phyloP scores from a whole-genome alignment of 768 basidiomycete species.

The Tricholoma sp. region DNA sequence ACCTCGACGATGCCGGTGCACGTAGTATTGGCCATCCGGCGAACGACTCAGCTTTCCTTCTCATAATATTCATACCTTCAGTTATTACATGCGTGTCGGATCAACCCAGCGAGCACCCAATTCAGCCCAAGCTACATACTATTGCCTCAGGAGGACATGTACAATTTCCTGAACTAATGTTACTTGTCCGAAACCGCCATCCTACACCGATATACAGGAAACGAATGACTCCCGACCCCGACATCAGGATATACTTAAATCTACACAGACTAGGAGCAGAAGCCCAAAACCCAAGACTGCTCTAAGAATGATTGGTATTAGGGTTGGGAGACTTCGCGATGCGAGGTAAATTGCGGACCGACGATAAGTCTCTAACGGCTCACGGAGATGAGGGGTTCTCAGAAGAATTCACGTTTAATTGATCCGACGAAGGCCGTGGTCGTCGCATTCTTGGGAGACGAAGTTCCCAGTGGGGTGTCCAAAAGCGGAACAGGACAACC shows the following conservation, averaged over 20 bases:
- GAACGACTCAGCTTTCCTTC: too few species aligned
- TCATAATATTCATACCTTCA: too few species aligned
- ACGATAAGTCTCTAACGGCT: not conserved
- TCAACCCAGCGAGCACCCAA: not conserved
- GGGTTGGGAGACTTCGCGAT: not conserved
- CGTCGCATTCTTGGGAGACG: not conserved
- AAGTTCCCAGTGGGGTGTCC: not conserved
- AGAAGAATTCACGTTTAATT: not conserved
- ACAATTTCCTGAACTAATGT: slow-evolving; percentile 37
- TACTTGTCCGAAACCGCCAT: slow-evolving; percentile 58
- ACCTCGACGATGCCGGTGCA: too few species aligned
- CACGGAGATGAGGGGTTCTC: not conserved
- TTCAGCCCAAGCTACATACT: not conserved
- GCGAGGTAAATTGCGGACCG: not conserved
- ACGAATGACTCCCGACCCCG: slow-evolving; percentile 29
- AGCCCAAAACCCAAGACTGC: not conserved
- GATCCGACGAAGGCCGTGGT: not conserved
- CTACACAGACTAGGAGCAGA: not conserved
- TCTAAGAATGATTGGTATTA: not conserved
- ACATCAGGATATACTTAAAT: not conserved
- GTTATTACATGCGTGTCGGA: not conserved
- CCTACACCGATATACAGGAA: slow-evolving; percentile 34
- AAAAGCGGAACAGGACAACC: not conserved
- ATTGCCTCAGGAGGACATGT: not conserved
- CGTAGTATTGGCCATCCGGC: too few species aligned